Conservation (phyloP, 108 stramenopile species). For the Nannochloropsis gaditana region DNA sequence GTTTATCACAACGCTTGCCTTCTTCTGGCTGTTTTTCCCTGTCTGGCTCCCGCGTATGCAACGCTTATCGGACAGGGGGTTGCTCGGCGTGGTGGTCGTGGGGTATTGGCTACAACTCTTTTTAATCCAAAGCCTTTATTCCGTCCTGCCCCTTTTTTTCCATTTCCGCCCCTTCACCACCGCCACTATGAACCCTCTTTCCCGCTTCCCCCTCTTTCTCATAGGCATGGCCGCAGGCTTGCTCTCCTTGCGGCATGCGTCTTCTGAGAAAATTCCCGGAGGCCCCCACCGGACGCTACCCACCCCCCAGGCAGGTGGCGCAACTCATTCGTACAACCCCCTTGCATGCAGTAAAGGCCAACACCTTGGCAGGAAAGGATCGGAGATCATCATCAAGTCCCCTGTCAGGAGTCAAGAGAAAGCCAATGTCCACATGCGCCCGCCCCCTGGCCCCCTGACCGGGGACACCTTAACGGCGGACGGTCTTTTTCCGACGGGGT, state of each 20-base stretch:
- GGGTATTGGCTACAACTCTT: conserved; percentile 2
- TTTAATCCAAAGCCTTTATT: not conserved
- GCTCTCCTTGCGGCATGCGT: not conserved
- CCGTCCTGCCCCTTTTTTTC: not conserved
- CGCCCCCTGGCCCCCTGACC: too few species aligned
- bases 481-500: too few species aligned
- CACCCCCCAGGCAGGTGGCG: too few species aligned
- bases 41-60: not conserved
- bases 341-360: too few species aligned
- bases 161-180: not conserved
- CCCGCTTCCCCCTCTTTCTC: not conserved
- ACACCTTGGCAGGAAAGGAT: too few species aligned
- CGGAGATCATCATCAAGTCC: too few species aligned
- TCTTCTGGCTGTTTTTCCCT: not conserved
- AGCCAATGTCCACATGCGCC: too few species aligned
- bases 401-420: too few species aligned
- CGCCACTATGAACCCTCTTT: conserved; percentile 16
- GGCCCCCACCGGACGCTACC: too few species aligned
- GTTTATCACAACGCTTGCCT: not conserved
- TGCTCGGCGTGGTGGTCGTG: not conserved
- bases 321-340: too few species aligned
- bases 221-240: not conserved
- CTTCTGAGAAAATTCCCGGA: too few species aligned
- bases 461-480: too few species aligned
- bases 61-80: not conserved